Percentiles rank a stretch among this genome's conserved stretches.
These are phyloP conservation scores for Crocinoboletus sp. DNA, from an alignment of 1,284 basidiomycete genomes.

Conservation along the genomic window DNA sequence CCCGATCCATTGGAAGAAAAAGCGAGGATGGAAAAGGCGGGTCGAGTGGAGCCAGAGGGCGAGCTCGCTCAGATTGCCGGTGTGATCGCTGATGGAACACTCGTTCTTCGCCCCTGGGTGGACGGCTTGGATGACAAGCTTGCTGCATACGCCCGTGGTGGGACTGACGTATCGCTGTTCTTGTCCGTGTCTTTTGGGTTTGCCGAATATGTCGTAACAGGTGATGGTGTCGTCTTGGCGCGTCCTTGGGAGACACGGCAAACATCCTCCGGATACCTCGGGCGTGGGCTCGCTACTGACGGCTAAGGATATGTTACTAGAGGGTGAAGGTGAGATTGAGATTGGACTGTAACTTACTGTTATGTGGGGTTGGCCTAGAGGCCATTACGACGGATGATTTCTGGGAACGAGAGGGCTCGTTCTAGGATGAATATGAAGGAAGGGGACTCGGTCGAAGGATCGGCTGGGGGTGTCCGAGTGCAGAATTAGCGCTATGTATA, in stretches of 20 bases:
- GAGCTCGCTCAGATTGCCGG: slow-evolving; percentile 8
- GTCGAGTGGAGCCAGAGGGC: slow-evolving; percentile 14
- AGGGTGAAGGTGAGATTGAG: not conserved
- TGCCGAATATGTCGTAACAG: slow-evolving; percentile 10
- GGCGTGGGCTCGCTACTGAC: not conserved
- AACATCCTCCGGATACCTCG: not conserved
- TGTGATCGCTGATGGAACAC: slow-evolving; percentile 6
- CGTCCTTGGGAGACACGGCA: not conserved
- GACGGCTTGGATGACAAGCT: slow-evolving; percentile 13
- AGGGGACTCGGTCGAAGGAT: too few relatives aligned
- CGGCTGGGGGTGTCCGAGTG: too few relatives aligned
- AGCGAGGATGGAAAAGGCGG: not conserved
- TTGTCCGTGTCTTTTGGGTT: slow-evolving; percentile 3
- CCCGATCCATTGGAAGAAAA: slow-evolving; percentile 8
- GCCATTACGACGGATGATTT: not conserved
- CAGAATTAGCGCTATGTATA: too few relatives aligned
- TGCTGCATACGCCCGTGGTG: slow-evolving; percentile 16
- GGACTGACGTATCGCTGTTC: slow-evolving; percentile 21
- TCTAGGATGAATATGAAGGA: too few relatives aligned
- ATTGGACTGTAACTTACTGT: not conserved
- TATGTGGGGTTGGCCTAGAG: not conserved
- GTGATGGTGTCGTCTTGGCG: not conserved
- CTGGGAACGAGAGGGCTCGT: too few relatives aligned
- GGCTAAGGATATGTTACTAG: not conserved
- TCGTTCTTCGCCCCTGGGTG: slow-evolving; percentile 2